phyloP scores from a whole-genome alignment of 2,329 filamentous ascomycete genomes.

The Ceratocystis eucalypticola region DNA sequence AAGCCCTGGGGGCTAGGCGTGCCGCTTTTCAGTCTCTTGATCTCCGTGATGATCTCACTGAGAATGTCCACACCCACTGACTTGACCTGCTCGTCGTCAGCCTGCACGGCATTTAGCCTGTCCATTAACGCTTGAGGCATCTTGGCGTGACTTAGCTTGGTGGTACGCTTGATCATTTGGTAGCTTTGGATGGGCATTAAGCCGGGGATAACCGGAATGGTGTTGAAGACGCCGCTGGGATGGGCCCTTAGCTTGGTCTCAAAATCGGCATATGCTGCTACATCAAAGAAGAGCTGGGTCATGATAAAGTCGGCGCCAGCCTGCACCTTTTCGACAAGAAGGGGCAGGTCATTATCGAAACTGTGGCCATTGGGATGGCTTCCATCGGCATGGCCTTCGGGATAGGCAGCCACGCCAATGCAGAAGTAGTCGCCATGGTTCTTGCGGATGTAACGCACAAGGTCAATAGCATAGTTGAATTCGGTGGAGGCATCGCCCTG shows the following conservation, averaged over 20 bases:
- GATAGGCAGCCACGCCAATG: conserved; percentile 85
- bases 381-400: conserved; percentile 88
- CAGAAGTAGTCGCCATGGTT: conserved; percentile 91
- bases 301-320: conserved; percentile 96
- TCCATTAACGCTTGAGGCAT: conserved; percentile 58
- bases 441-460: conserved; percentile 78
- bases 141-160: conserved; percentile 82
- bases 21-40: conserved; percentile 38
- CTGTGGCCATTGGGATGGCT: conserved; percentile 60
- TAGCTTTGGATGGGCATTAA: conserved; percentile 98
- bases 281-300: conserved; percentile 94
- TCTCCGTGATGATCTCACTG: conserved; percentile 65
- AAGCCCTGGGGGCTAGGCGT: conserved; percentile 52
- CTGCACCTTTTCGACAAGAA: conserved; percentile 75
- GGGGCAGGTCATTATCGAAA: conserved; percentile 70
- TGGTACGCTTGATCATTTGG: conserved; percentile 84
- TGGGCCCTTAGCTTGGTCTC: conserved; percentile 66
- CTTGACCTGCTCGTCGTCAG: conserved; percentile 72
- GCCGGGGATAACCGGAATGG: conserved; percentile 80
- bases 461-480: conserved; percentile 77
- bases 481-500: conserved; percentile 53
- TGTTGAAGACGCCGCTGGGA: conserved; percentile 71
- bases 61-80: conserved; percentile 68
- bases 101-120: conserved; percentile 58
- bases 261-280: conserved; percentile 67